A percentile compares a stretch with the other conserved stretches of the same genome.
These are phyloP conservation scores for Dioscorea alata DNA, from an alignment of 106 monocot genomes.

Conservation along the genomic window DNA sequence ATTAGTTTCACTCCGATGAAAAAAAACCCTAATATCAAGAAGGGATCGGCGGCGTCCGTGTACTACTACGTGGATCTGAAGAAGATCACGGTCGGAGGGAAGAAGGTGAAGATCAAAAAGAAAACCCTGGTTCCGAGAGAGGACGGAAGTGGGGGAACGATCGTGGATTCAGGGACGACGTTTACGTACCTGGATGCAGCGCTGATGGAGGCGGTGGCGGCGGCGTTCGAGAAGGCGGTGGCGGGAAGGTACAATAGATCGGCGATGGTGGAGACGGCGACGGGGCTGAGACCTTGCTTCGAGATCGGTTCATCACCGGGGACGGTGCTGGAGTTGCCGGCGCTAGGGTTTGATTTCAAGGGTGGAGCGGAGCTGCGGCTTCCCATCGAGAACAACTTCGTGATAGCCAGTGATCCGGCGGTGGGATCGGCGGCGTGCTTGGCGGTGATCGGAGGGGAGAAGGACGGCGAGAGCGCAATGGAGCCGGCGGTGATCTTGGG, in stretches of 20 bases:
- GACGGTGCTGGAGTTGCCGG: constrained; percentile 31
- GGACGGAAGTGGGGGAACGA: constrained; percentile 59
- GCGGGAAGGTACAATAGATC: constrained; percentile 44
- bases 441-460: constrained; percentile 47
- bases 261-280: constrained; percentile 26
- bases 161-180: constrained; percentile 81
- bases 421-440: constrained; percentile 43
- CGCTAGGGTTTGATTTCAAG: constrained; percentile 58
- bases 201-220: constrained; percentile 32
- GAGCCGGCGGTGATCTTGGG: constrained; percentile 76
- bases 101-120: constrained; percentile 42
- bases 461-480: neutral
- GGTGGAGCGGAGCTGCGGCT: constrained; percentile 61
- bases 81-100: constrained; percentile 52
- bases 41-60: constrained; percentile 29
- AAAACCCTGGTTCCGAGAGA: constrained; percentile 13
- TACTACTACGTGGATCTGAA: constrained; percentile 71
- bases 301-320: constrained; percentile 10
- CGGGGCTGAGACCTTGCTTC: constrained; percentile 73
- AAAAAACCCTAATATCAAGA: constrained; percentile 20
- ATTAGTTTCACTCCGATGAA: constrained; percentile 50
- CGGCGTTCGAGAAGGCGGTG: constrained; percentile 29
- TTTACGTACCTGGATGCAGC: constrained; percentile 67
- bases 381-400: constrained; percentile 79
- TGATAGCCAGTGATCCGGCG: constrained; percentile 16